These are phyloP conservation scores for Capsella rubella DNA, from an alignment of 441 rosid genomes.

Conservation along the genomic window DNA sequence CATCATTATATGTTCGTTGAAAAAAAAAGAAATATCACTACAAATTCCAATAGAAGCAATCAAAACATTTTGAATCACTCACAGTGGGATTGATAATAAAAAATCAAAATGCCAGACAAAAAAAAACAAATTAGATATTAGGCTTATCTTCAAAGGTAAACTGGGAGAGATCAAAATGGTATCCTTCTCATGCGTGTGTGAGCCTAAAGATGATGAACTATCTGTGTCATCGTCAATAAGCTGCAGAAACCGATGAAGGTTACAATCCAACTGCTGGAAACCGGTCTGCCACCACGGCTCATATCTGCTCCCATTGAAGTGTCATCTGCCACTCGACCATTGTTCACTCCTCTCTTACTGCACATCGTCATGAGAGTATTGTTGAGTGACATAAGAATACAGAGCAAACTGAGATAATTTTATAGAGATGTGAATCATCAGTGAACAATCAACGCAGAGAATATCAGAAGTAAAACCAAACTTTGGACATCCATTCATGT, in stretches of 20 bases:
- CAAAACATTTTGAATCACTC: conserved; percentile 22
- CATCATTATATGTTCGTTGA: conserved; percentile 6
- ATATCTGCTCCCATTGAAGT: conserved; percentile 56
- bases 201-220: conserved; percentile 29
- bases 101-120: conserved; percentile 16
- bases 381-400: conserved; percentile 10
- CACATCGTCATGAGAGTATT: conserved; percentile 31
- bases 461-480: neutral
- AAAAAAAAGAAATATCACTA: conserved; percentile 1
- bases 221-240: conserved; percentile 39
- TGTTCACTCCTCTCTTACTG: conserved; percentile 61
- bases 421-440: neutral
- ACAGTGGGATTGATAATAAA: conserved; percentile 2
- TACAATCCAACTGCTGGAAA: conserved; percentile 45
- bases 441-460: neutral
- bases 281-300: conserved; percentile 51
- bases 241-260: conserved; percentile 41
- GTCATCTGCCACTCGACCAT: conserved; percentile 54
- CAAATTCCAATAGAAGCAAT: conserved; percentile 9
- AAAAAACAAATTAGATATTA: conserved; percentile 8
- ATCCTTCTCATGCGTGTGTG: neutral
- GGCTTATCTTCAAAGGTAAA: conserved; percentile 21
- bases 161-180: conserved; percentile 28
- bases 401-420: neutral
- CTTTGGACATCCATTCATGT: neutral